A percentile compares a stretch with the other conserved stretches of the same genome.
Evolutionary conservation across 2,329 filamentous ascomycete species (phyloP).

Genomic region (Microcera coccophila): DNA sequence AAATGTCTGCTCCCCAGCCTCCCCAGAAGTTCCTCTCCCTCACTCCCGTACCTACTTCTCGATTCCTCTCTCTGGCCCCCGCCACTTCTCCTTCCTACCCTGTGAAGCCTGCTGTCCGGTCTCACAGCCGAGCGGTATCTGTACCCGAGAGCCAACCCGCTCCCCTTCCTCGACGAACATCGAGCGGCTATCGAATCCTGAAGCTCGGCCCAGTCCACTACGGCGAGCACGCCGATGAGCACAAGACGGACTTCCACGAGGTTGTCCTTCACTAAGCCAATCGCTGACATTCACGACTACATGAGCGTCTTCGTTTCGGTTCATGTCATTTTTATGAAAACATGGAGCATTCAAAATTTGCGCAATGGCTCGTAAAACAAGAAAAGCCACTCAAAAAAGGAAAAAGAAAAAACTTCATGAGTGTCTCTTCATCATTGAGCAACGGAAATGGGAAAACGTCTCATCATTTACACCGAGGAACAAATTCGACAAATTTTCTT

Average conservation of each 20-base stretch:
- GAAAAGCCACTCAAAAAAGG: neutral
- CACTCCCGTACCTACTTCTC: slow-evolving; percentile 21
- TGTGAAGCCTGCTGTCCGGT: slow-evolving; percentile 34
- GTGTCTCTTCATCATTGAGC: neutral
- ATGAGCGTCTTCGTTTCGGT: neutral
- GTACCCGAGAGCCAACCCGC: slow-evolving; percentile 21
- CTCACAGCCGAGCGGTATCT: slow-evolving; percentile 22
- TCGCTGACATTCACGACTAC: too few species aligned
- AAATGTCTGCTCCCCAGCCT: slow-evolving; percentile 24
- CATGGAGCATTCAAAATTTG: neutral
- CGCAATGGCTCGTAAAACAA: neutral
- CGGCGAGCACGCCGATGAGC: slow-evolving; percentile 55
- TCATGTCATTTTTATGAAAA: neutral
- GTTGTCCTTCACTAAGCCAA: slow-evolving; percentile 38
- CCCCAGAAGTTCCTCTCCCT: slow-evolving; percentile 27
- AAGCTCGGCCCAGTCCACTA: slow-evolving; percentile 63
- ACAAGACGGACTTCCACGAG: slow-evolving; percentile 55
- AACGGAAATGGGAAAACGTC: neutral
- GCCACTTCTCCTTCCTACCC: slow-evolving; percentile 56
- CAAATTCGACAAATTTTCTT: neutral
- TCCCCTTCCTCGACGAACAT: slow-evolving; percentile 45
- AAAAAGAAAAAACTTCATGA: neutral
- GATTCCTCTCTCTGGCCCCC: slow-evolving; percentile 57
- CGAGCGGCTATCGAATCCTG: slow-evolving; percentile 50
- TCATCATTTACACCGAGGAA: neutral